Conservation (phyloP, 2,329 filamentous ascomycete genomes). For the Botrytis paeoniae region DNA sequence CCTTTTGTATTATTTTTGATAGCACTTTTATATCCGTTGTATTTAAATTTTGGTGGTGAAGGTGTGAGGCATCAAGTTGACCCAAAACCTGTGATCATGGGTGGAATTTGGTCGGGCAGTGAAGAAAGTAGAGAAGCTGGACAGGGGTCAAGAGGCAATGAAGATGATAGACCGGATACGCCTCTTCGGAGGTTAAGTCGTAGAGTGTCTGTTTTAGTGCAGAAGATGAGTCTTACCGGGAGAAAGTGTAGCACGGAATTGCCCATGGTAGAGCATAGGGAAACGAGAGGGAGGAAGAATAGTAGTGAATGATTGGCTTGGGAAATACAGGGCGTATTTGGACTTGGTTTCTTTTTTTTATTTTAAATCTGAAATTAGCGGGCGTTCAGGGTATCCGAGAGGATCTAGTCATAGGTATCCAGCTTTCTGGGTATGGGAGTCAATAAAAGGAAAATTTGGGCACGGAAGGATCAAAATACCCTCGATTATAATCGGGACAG, state of each 20-base stretch:
- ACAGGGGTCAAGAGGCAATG: neutral
- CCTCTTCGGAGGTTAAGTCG: slow-evolving; percentile 24
- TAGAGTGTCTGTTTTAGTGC: slow-evolving; percentile 22
- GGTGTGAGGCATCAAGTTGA: slow-evolving; percentile 32
- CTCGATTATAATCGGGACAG: neutral
- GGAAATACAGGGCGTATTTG: neutral
- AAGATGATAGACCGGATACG: slow-evolving; percentile 5
- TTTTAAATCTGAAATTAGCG: neutral
- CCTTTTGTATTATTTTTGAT: slow-evolving; percentile 32
- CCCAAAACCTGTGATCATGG: slow-evolving; percentile 19
- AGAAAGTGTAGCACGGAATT: slow-evolving; percentile 22
- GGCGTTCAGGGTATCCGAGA: neutral
- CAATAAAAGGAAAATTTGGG: neutral
- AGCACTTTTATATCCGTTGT: slow-evolving; percentile 32
- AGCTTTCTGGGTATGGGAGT: neutral
- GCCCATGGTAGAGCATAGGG: slow-evolving; percentile 25
- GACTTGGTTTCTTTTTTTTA: neutral
- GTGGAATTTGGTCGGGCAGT: neutral
- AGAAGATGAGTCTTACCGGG: slow-evolving; percentile 21
- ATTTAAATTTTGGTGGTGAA: slow-evolving; percentile 28
- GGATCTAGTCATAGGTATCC: neutral
- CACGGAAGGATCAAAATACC: neutral
- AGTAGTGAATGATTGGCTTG: neutral
- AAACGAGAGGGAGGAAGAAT: slow-evolving; percentile 10
- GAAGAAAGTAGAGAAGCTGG: neutral